Percentiles rank a stretch among this genome's conserved stretches.
Evolutionary conservation across 805 yeast genomes (phyloP).

Genomic region (Candida anglica): DNA sequence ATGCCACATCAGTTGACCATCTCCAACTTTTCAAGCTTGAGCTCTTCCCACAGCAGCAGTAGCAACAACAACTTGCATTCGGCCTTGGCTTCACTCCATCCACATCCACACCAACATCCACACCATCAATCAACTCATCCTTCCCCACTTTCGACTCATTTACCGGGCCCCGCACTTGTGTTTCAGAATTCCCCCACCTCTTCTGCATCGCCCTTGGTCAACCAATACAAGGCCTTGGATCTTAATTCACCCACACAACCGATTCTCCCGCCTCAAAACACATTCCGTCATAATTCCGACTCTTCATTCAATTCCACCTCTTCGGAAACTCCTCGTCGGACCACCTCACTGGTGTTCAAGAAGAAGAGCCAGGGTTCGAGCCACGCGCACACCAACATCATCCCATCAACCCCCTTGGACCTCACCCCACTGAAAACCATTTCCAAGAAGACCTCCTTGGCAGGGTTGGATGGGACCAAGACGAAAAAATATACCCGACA

Average conservation of each 20-base stretch:
- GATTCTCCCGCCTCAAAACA: constrained; percentile 15
- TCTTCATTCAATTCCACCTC: constrained; percentile 8
- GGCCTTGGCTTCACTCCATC: too few relatives aligned
- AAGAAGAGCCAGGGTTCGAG: constrained; percentile 5
- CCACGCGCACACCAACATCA: too few relatives aligned
- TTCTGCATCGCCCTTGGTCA: constrained; percentile 3
- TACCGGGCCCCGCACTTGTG: background rate
- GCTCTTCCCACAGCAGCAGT: too few relatives aligned
- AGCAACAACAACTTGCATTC: too few relatives aligned
- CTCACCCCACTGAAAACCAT: constrained; percentile 3
- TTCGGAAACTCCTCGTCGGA: constrained; percentile 12
- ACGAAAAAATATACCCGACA: constrained; percentile 36
- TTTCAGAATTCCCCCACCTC: constrained; percentile 1
- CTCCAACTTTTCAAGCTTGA: too few relatives aligned
- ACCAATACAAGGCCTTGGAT: constrained; percentile 3
- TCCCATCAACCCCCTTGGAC: constrained; percentile 4
- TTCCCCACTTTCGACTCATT: background rate
- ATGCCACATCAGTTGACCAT: background rate
- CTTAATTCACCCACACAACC: constrained; percentile 3
- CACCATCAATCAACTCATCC: background rate
- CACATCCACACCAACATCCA: background rate
- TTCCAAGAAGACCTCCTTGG: constrained; percentile 4
- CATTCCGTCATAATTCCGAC: constrained; percentile 22
- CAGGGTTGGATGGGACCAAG: constrained; percentile 4
- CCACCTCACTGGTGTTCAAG: too few relatives aligned